phyloP scores from a whole-genome alignment of 257 asterid species.

The Solanum sitiens region DNA sequence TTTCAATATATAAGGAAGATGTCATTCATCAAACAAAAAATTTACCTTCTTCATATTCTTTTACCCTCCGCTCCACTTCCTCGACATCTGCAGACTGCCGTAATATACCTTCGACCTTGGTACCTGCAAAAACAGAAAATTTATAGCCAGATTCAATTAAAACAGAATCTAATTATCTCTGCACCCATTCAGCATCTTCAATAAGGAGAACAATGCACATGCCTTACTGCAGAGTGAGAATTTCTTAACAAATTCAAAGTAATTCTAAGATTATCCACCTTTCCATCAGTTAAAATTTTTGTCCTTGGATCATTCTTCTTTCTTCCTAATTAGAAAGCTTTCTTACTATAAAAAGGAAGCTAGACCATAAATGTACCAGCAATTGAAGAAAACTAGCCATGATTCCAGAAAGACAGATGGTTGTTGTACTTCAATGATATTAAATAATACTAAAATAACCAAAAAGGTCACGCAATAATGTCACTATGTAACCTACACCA shows the following conservation, averaged over 20 bases:
- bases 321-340: background rate
- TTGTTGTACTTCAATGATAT: background rate
- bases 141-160: background rate
- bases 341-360: background rate
- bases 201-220: background rate
- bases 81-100: conserved; percentile 88
- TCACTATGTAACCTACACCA: background rate
- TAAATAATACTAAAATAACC: background rate
- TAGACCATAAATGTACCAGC: background rate
- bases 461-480: background rate
- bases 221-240: background rate
- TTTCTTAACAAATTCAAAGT: background rate
- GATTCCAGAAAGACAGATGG: background rate
- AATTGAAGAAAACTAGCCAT: background rate
- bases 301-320: background rate
- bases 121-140: conserved; percentile 31
- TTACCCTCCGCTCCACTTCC: conserved; percentile 80
- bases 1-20: background rate
- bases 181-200: background rate
- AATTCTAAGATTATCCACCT: background rate
- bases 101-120: conserved; percentile 72
- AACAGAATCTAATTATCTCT: background rate
- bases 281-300: background rate
- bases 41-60: conserved; percentile 80
- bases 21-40: background rate